Base-by-base conservation (phyloP, 2,329 filamentous ascomycete species). In the Pezicula neosporulosa region DNA sequence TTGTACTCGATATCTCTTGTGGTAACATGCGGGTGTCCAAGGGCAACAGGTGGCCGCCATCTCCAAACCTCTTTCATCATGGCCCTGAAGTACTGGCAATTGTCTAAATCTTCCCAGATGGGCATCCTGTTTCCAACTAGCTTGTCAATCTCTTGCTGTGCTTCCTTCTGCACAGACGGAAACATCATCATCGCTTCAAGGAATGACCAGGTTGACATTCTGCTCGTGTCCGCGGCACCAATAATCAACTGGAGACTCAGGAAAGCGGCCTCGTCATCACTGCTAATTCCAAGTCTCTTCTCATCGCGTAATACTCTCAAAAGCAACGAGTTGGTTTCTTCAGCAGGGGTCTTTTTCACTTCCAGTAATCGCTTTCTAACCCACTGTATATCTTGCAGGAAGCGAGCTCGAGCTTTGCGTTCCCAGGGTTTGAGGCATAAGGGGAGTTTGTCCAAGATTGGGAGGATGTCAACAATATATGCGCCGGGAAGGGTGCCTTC, bases 1-100 rank as follows among this genome's bases (percentile, higher is more conserved):
- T 76, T 69, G 59, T 82, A 83, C 10, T 74, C 68, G 48, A 83
- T 79, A 44, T 83, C 80, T 47, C 73, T 63, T 2, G 74, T 69
- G 15, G 77, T 70, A 38, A 68, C 72, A 61, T 75, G 72, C 0
- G 76, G 75, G 1, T 72, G 62, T 5, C 69, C 64, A 19, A 72
- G 53, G 3, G 69, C 63, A 5, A 65, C 63, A 6, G 69, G 68
- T 1, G 75, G 72, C 60, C 74, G 71, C 74, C 76, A 78, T 5
- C 76, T 66, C 38, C 74, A 60, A 13, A 60, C 64, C 56, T 80
- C 76, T 49, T 78, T 77, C 44, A 77, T 63, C 18, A 70, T 66
- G 30, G 67, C 69, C n/a, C 69, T 63, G n/a, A 77, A 66, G 53
- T 80, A 81, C 0, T 74, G 76, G 2, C 81, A 63, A 4, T 68